Evolutionary conservation across 169 alveolate genomes (phyloP).

Genomic region (Plasmodium gallinaceum): DNA sequence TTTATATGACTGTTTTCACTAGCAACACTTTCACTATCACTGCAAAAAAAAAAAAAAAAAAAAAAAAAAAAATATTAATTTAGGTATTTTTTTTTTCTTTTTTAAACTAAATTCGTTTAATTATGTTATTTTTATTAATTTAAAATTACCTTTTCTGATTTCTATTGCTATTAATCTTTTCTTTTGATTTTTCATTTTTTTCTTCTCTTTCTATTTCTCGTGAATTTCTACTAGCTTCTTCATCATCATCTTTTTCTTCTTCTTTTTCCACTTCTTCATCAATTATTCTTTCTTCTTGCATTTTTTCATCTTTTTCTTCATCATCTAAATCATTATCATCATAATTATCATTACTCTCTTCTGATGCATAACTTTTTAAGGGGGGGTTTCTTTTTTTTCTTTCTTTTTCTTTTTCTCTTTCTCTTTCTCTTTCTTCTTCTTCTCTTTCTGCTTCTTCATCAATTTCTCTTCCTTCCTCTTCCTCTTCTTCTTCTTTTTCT

Average conservation of each 20-base stretch:
- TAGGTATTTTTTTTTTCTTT: not conserved
- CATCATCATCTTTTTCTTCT: slow-evolving; percentile 16
- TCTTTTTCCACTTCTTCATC: slow-evolving; percentile 5
- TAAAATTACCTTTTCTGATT: slow-evolving; percentile 45
- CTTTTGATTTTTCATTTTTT: slow-evolving; percentile 21
- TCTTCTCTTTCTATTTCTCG: slow-evolving; percentile 1
- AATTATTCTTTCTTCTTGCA: slow-evolving; percentile 13
- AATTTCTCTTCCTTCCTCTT: not conserved
- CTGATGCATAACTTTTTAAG: too few relatives aligned
- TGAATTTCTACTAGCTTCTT: not conserved
- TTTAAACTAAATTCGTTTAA: not conserved
- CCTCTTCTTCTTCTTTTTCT: not conserved
- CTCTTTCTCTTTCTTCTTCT: not conserved
- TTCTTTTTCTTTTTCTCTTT: slow-evolving; percentile 6
- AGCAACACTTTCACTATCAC: slow-evolving; percentile 50
- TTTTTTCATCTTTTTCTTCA: slow-evolving; percentile 25
- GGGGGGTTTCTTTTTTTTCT: not conserved
- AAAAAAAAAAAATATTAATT: not conserved
- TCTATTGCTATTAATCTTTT: slow-evolving; percentile 22
- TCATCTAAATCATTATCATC: slow-evolving; percentile 23
- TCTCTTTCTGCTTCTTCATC: slow-evolving; percentile 4
- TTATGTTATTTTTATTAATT: not conserved
- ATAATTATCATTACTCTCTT: not conserved
- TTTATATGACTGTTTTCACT: slow-evolving; percentile 58
- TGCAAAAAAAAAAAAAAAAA: slow-evolving; percentile 11